Conservation (phyloP, 2,329 filamentous ascomycete genomes). For the Juglanconis juglandina region DNA sequence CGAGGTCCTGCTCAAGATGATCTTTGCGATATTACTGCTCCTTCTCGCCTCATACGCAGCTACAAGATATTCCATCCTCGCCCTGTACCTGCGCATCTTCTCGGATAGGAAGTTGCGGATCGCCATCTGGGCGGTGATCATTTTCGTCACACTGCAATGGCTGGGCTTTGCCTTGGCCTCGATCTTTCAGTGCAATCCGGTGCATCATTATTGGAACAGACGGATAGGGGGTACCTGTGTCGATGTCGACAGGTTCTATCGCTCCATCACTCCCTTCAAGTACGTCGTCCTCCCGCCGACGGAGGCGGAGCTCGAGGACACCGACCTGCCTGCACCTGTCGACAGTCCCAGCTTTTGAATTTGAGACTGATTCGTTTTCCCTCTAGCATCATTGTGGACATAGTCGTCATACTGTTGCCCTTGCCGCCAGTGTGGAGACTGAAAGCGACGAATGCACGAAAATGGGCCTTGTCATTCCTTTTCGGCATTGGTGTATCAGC, state of each 20-base stretch:
- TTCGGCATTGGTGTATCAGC: constrained; percentile 14
- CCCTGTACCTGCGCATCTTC: constrained; percentile 17
- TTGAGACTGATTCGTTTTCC: background rate
- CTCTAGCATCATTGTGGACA: constrained; percentile 5
- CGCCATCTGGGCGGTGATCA: constrained; percentile 7
- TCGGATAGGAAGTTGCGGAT: background rate
- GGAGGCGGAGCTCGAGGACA: background rate
- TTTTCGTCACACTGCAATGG: constrained; percentile 13
- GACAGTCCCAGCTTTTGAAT: too few species aligned
- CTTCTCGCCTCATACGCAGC: constrained; percentile 13
- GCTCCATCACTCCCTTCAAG: constrained; percentile 16
- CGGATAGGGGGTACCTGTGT: constrained; percentile 5
- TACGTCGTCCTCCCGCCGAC: background rate
- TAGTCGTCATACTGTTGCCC: constrained; percentile 6
- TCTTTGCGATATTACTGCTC: constrained; percentile 8
- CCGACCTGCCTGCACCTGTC: too few species aligned
- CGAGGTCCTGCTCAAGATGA: constrained; percentile 11
- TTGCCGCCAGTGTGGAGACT: constrained; percentile 14
- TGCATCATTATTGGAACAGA: constrained; percentile 12
- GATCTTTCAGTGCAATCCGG: constrained; percentile 4
- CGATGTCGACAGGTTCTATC: constrained; percentile 12
- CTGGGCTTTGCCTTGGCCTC: background rate
- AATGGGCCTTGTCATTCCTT: constrained; percentile 11
- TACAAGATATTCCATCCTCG: constrained; percentile 15
- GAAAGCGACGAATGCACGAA: constrained; percentile 5